These are phyloP conservation scores for Rhynchospora tenuis DNA, from an alignment of 176 grass and related monocot genomes.

Conservation along the genomic window DNA sequence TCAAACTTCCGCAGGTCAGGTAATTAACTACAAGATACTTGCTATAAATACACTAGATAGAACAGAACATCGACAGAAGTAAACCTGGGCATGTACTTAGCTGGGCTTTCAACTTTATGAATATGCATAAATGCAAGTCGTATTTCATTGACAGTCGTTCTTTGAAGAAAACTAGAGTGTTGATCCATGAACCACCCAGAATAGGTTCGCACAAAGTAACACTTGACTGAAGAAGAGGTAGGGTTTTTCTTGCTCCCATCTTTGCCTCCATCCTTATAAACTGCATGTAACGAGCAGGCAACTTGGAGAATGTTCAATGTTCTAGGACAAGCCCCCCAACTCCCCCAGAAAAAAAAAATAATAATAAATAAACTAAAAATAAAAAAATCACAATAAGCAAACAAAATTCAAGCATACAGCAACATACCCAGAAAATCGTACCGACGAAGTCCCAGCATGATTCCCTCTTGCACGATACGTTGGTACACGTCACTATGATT, in stretches of 20 bases:
- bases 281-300: slow-evolving; percentile 2
- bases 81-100: slow-evolving; percentile 72
- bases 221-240: slow-evolving; percentile 41
- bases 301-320: neutral
- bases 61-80: neutral
- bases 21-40: neutral
- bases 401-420: neutral
- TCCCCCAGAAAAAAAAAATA: neutral
- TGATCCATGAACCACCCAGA: slow-evolving; percentile 55
- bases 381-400: neutral
- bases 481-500: slow-evolving; percentile 26
- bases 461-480: slow-evolving; percentile 38
- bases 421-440: slow-evolving; percentile 55
- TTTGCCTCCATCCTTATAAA: slow-evolving; percentile 76
- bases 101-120: slow-evolving; percentile 35
- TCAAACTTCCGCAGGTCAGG: slow-evolving; percentile 1
- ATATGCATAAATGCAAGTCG: slow-evolving; percentile 76
- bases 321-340: neutral
- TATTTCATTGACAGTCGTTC: slow-evolving; percentile 35
- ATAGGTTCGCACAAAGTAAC: slow-evolving; percentile 66
- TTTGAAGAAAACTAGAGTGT: slow-evolving; percentile 27
- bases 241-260: slow-evolving; percentile 32
- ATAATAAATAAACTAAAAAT: neutral
- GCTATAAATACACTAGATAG: neutral
- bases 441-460: slow-evolving; percentile 40